phyloP scores from a whole-genome alignment of 2,329 filamentous ascomycete species.

The Fusarium agapanthi region DNA sequence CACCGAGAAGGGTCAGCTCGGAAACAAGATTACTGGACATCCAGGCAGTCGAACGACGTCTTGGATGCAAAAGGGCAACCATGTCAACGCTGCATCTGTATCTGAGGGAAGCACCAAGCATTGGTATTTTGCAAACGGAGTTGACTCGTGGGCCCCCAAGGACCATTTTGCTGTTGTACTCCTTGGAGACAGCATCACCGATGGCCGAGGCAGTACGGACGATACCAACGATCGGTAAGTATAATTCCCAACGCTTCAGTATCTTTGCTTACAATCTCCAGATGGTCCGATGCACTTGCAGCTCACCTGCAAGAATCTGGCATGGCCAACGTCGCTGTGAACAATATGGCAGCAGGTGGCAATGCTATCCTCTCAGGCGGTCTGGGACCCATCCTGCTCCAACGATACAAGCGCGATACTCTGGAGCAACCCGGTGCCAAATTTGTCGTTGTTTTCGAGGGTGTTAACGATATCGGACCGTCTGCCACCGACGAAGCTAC shows the following conservation, averaged over 20 bases:
- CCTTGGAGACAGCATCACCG: slow-evolving; percentile 27
- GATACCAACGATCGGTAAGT: slow-evolving; percentile 22
- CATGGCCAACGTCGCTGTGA: slow-evolving; percentile 15
- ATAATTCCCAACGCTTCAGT: rapidly evolving
- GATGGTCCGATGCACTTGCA: slow-evolving; percentile 26
- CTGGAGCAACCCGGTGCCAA: slow-evolving; percentile 14
- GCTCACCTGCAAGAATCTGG: slow-evolving; percentile 10
- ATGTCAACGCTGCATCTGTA: slow-evolving; percentile 19
- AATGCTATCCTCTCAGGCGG: slow-evolving; percentile 26
- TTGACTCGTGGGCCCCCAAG: slow-evolving; percentile 14
- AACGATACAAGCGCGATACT: slow-evolving; percentile 26
- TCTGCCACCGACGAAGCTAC: slow-evolving; percentile 8
- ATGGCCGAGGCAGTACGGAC: slow-evolving; percentile 28
- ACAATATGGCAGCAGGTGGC: slow-evolving; percentile 28
- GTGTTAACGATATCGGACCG: slow-evolving; percentile 18
- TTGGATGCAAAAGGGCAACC: slow-evolving; percentile 26
- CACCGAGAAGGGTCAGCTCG: slow-evolving; percentile 13
- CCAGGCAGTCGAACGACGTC: slow-evolving; percentile 29
- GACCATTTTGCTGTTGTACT: slow-evolving; percentile 25
- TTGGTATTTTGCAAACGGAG: slow-evolving; percentile 26
- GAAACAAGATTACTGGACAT: slow-evolving; percentile 24
- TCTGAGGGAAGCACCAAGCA: slow-evolving; percentile 19
- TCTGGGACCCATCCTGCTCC: slow-evolving; percentile 14
- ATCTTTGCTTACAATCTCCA: not conserved
- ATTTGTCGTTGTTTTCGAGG: slow-evolving; percentile 20